A percentile compares a stretch with the other conserved stretches of the same genome.
phyloP scores from a whole-genome alignment of 306 rosid species.

The Sophora flavescens region DNA sequence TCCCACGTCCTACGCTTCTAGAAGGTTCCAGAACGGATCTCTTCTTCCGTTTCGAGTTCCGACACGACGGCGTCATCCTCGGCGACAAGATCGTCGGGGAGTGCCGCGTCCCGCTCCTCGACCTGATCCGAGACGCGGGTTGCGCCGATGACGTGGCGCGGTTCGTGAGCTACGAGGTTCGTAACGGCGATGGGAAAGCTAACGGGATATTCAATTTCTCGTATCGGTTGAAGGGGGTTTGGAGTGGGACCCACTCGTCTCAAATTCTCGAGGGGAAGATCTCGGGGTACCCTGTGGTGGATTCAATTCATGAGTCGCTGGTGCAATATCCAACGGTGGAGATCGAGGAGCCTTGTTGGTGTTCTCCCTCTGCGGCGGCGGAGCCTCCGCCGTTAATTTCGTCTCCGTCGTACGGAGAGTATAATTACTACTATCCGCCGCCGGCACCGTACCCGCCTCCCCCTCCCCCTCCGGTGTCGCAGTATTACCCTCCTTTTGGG shows the following conservation, averaged over 20 bases:
- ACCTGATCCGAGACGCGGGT: conserved; percentile 43
- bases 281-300: conserved; percentile 52
- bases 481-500: conserved; percentile 27
- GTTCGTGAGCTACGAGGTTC: conserved; percentile 60
- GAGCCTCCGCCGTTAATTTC: conserved; percentile 16
- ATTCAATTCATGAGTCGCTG: background rate
- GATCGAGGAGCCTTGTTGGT: conserved; percentile 24
- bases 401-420: conserved; percentile 25
- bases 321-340: conserved; percentile 40
- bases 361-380: conserved; percentile 9
- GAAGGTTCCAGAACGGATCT: conserved; percentile 19
- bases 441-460: conserved; percentile 42
- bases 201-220: conserved; percentile 62
- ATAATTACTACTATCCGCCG: conserved; percentile 14
- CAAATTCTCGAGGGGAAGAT: conserved; percentile 45
- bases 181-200: conserved; percentile 50
- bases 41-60: conserved; percentile 54
- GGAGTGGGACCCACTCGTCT: background rate
- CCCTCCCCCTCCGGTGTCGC: conserved; percentile 19
- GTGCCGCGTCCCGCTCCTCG: conserved; percentile 49
- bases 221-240: conserved; percentile 40
- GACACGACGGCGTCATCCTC: conserved; percentile 55
- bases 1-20: conserved; percentile 9
- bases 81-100: conserved; percentile 60
- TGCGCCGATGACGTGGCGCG: conserved; percentile 2